Percentiles rank a stretch among this genome's conserved stretches.
Evolutionary conservation across 768 basidiomycete genomes (phyloP).

Genomic region (Collybia nuda): DNA sequence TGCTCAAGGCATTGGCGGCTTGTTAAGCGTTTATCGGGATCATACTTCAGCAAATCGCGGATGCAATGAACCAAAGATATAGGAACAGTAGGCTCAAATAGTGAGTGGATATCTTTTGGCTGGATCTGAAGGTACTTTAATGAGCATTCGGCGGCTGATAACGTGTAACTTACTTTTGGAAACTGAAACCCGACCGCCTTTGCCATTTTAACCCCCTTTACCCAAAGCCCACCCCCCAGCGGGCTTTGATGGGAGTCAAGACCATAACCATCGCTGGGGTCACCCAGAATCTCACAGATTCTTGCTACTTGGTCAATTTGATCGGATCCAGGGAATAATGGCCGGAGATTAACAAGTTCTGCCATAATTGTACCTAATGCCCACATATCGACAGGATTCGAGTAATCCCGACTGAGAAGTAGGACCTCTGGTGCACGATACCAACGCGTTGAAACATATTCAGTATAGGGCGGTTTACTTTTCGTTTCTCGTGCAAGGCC

Average conservation of each 20-base stretch:
- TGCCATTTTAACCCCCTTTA: conserved; percentile 83
- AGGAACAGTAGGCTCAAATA: conserved; percentile 81
- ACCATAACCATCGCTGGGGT: conserved; percentile 85
- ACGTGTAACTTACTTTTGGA: conserved; percentile 66
- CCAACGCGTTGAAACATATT: conserved; percentile 99
- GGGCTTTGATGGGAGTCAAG: conserved; percentile 64
- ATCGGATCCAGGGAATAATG: conserved; percentile 91
- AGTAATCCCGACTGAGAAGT: conserved; percentile 88
- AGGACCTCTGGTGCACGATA: conserved; percentile 98
- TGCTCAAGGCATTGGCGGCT: conserved; percentile 87
- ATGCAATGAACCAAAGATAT: conserved; percentile 88
- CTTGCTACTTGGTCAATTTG: conserved; percentile 90
- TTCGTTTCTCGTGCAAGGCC: conserved; percentile 90
- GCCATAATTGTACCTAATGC: conserved; percentile 98
- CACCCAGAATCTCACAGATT: conserved; percentile 92
- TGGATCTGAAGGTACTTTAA: conserved; percentile 41
- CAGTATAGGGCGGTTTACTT: conserved; percentile 92
- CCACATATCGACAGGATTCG: conserved; percentile 99
- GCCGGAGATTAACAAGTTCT: conserved; percentile 91
- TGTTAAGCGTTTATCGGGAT: conserved; percentile 84
- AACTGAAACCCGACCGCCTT: conserved; percentile 84
- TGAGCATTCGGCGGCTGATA: conserved; percentile 8
- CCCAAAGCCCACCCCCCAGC: conserved; percentile 89
- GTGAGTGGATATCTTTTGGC: conserved; percentile 65
- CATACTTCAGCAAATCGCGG: conserved; percentile 87